These are phyloP conservation scores for Geranomyces variabilis DNA, from an alignment of 192 early-diverging fungal genomes.

Conservation along the genomic window DNA sequence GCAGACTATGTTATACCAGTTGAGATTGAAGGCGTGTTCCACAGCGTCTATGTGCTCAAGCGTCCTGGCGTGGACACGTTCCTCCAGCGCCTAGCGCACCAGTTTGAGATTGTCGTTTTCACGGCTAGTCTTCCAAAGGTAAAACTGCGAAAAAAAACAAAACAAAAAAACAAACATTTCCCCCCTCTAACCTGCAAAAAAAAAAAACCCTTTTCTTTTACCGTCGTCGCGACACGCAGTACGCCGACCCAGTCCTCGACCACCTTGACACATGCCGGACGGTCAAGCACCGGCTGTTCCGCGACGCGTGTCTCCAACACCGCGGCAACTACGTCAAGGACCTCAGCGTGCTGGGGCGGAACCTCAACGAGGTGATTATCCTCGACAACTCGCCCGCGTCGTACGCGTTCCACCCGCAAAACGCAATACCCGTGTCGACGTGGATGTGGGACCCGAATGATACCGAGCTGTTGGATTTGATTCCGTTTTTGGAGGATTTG, in stretches of 20 bases:
- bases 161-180: constrained; percentile 1
- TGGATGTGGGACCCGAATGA: constrained; percentile 99
- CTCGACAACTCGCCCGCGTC: constrained; percentile 97
- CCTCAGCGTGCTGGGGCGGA: constrained; percentile 83
- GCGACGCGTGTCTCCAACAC: constrained; percentile 93
- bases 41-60: constrained; percentile 96
- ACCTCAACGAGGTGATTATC: constrained; percentile 83
- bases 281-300: constrained; percentile 91
- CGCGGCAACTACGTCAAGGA: constrained; percentile 99
- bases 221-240: constrained; percentile 55
- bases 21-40: constrained; percentile 85
- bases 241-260: constrained; percentile 98
- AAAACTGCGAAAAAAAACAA: constrained; percentile 6
- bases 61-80: constrained; percentile 96
- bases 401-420: constrained; percentile 93
- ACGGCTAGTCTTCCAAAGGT: constrained; percentile 92
- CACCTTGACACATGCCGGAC: constrained; percentile 82
- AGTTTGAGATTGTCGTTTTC: constrained; percentile 94
- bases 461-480: constrained; percentile 91
- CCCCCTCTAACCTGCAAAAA: background rate
- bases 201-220: constrained; percentile 12
- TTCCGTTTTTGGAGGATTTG: constrained; percentile 93
- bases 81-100: constrained; percentile 78
- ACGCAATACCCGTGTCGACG: constrained; percentile 92
- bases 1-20: constrained; percentile 93